Evolutionary conservation across 495 filamentous ascomycete genomes (phyloP).

Genomic region (Aspergillus egyptiacus): DNA sequence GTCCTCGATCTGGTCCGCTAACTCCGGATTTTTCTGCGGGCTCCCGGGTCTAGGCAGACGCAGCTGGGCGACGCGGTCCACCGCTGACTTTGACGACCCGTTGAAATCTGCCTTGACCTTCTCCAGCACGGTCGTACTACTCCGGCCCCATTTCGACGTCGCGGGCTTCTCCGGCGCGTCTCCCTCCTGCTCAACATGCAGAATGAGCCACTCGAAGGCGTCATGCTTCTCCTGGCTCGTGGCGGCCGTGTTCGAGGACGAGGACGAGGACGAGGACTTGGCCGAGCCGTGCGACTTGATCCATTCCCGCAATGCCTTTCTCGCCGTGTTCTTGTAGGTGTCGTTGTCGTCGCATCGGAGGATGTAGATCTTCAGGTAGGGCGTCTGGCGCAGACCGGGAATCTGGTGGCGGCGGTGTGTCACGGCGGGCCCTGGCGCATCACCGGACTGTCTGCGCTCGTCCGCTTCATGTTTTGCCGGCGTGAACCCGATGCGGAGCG

Average conservation of each 20-base stretch:
- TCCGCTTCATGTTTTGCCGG: slow-evolving; percentile 39
- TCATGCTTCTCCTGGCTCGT: slow-evolving; percentile 75
- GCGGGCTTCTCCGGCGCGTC: slow-evolving; percentile 63
- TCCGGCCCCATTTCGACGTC: slow-evolving; percentile 72
- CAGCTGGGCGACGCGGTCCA: slow-evolving; percentile 82
- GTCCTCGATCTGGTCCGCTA: slow-evolving; percentile 71
- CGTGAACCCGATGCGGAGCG: slow-evolving; percentile 81
- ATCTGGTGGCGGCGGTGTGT: slow-evolving; percentile 87
- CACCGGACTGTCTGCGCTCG: slow-evolving; percentile 34
- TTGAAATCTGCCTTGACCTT: slow-evolving; percentile 93
- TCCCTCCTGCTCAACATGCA: slow-evolving; percentile 72
- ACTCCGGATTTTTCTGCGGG: slow-evolving; percentile 58
- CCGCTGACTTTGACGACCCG: slow-evolving; percentile 64
- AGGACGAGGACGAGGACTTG: slow-evolving; percentile 31
- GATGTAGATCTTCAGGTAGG: slow-evolving; percentile 86
- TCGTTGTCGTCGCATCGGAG: slow-evolving; percentile 93
- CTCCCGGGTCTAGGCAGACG: slow-evolving; percentile 51
- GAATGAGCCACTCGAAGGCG: slow-evolving; percentile 92
- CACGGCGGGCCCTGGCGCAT: slow-evolving; percentile 25
- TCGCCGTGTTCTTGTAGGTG: slow-evolving; percentile 72
- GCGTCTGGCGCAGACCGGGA: slow-evolving; percentile 85
- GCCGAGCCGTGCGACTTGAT: slow-evolving; percentile 65
- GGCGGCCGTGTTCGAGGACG: slow-evolving; percentile 35
- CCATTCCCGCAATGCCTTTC: slow-evolving; percentile 83
- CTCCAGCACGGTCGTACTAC: slow-evolving; percentile 75